Base-by-base conservation (phyloP, 495 filamentous ascomycete species). In the Xylaria scruposa region DNA sequence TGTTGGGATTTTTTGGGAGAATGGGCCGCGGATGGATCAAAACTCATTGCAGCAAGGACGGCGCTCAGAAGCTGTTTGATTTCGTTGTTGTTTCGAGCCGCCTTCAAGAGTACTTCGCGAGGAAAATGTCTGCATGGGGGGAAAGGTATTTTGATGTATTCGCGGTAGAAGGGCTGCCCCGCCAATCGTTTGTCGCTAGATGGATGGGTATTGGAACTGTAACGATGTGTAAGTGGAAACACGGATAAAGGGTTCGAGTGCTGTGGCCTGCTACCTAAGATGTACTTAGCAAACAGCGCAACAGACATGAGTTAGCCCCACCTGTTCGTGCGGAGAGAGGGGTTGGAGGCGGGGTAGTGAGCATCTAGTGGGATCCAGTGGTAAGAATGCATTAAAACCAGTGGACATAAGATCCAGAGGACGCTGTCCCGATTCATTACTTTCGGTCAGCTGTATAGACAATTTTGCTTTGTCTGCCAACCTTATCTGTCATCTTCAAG, bases 391-490 rank as follows among this genome's bases (percentile, higher is more conserved):
- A 10, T 15, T 15, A 15, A 46, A 15, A 46, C 15, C 1, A 17
- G 15, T 46, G 4, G 42, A 46, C 42, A 46, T 46, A 46, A 46
- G 4, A 10, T 24, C 6, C 1, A 51, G 21, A 24, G 17, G 6
- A 26, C 6, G 26, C 1, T 5, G 0, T n/a, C 9, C 0, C 1
- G 7, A 36, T 19, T 61, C 58, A 9, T 13, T 49, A 49, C 12
- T 29, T 42, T 36, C 31, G 9, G 31, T 66, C 62, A 6, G 6
- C 40, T 26, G 42, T 12, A 29, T 65, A 65, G 0, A 65, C 24
- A 29, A 42, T 65, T 40, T 88, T 89, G 65, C 85, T 84, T 82
- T 91, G 86, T 74, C 79, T 82, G 70, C 92, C 82, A 13, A 93
- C 89, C 81, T 89, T 85, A 86, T 94, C 92, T 89, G 94, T n/a